Base-by-base conservation (phyloP, 768 basidiomycete genomes). In the Obba rivulosa region DNA sequence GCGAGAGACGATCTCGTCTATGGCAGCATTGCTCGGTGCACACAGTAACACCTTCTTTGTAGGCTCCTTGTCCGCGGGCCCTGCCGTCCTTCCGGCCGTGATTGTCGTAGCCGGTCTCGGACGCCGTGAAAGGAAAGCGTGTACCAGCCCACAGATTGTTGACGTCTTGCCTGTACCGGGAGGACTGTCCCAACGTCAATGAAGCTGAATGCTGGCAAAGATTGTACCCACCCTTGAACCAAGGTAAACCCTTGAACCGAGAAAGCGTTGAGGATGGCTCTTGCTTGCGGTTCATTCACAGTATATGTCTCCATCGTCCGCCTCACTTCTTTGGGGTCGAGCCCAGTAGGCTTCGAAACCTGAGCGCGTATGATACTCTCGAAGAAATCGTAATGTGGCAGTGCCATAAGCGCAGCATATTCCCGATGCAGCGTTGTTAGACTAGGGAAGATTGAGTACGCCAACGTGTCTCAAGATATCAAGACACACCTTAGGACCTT, bases 91-190 rank as follows among this genome's bases (percentile, higher is more conserved):
- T 18, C 82, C 80, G 23, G 72, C 72, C 10, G 78, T 67, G 43
- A 83, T 75, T 18, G 75, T 57, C 9, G 78, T 73, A 21, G 76
- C 67, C 1, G 78, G 62, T 28, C 64, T 66, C 10, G 69, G 64
- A 7, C 87, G 83, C 34, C 71, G 75, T 2, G 85, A 78, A 34
- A 96, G 63, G 61, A 87, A 92, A 3, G 84, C 79, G 36, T 89
- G 83, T 5, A 96, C 87, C n/a, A 99, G 74, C 18, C 91, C 92
- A 57, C 92, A 92, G 53, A 99, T 98, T 1, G 96, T 99, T 18
- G 91, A 95, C 8, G 96, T 99, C 70, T 99, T 99, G 11, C 96
- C 96, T 0, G 96, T 99, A 46, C 96, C 96, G 1, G 96, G 96
- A 31, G 96, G 96, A 20, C 95, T 94, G 54, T 45, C 36, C 22